Conservation (phyloP, 1,284 basidiomycete species). For the Marasmius tenuissimus region DNA sequence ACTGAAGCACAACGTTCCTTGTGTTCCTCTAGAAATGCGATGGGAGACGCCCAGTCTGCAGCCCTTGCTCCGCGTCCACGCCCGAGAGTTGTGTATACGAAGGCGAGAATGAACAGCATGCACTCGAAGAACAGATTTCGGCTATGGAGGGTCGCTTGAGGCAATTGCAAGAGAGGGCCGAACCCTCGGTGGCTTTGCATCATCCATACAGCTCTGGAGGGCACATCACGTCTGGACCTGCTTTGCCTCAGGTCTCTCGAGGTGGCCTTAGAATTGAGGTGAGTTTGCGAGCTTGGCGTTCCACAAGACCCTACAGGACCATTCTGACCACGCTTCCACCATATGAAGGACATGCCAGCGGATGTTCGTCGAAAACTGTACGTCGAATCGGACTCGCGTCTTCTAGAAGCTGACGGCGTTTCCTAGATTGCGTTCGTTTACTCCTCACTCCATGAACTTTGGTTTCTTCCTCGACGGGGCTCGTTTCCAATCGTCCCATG, state of each 20-base stretch:
- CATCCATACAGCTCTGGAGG: neutral
- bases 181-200: neutral
- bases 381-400: neutral
- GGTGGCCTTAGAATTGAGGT: neutral
- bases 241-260: neutral
- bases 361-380: constrained; percentile 10
- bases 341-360: neutral
- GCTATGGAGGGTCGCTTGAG: constrained; percentile 10
- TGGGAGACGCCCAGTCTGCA: constrained; percentile 13
- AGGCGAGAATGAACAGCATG: constrained; percentile 6
- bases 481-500: constrained; percentile 15
- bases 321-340: neutral
- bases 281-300: neutral
- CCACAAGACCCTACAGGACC: neutral
- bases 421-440: constrained; percentile 11
- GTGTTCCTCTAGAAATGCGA: constrained; percentile 11
- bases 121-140: constrained; percentile 12
- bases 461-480: constrained; percentile 20
- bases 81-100: constrained; percentile 11
- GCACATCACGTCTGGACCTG: neutral
- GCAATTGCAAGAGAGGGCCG: constrained; percentile 8
- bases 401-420: neutral
- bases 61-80: constrained; percentile 1
- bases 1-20: neutral
- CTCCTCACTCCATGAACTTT: constrained; percentile 10